Conservation (phyloP, 2,329 filamentous ascomycete genomes). For the Calonectria leucothoes region DNA sequence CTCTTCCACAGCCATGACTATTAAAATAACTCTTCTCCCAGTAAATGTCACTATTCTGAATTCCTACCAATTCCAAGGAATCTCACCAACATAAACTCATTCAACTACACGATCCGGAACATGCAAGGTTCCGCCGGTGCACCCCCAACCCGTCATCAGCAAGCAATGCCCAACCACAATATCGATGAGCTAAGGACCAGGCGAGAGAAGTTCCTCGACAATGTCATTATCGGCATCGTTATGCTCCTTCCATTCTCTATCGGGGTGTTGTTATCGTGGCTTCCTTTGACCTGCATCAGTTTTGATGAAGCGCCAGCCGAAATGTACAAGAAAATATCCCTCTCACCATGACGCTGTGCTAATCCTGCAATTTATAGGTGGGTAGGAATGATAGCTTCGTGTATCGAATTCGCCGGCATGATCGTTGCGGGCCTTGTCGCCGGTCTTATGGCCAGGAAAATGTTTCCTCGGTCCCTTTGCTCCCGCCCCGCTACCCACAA, state of each 20-base stretch:
- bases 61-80: no score
- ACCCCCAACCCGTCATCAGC: no score
- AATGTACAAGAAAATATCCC: not conserved
- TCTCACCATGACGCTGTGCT: not conserved
- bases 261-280: not conserved
- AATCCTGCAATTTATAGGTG: not conserved
- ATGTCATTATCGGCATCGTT: not conserved
- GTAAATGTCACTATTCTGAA: accelerated
- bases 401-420: no score
- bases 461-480: not conserved
- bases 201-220: no score
- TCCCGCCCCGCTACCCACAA: not conserved
- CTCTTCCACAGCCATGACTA: not conserved
- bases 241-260: not conserved
- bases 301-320: not conserved
- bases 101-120: not conserved
- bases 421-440: no score
- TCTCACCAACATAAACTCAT: not conserved
- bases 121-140: no score
- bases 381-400: not conserved
- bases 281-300: not conserved
- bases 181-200: no score
- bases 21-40: not conserved
- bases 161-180: no score
- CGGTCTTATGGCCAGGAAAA: no score